These are phyloP conservation scores for Sphaerostilbella broomeana DNA, from an alignment of 2,329 filamentous ascomycete genomes.

Conservation along the genomic window DNA sequence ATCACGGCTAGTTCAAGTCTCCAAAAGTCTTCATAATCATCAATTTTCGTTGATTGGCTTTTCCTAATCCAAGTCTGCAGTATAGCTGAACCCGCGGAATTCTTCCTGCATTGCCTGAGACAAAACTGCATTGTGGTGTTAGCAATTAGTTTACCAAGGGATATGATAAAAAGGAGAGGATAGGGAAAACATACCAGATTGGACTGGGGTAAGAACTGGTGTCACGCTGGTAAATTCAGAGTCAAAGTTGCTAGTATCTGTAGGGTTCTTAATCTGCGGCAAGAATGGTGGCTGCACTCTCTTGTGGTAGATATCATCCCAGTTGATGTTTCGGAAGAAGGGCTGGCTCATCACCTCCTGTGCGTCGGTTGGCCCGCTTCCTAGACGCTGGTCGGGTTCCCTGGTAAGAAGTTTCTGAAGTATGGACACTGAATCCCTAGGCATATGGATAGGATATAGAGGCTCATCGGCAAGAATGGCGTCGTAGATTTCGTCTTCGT, in stretches of 20 bases:
- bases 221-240: conserved; percentile 98
- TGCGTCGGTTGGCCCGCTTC: conserved; percentile 91
- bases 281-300: conserved; percentile 81
- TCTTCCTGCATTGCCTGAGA: conserved; percentile 99
- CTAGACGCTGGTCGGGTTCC: conserved; percentile 87
- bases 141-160: conserved; percentile 18
- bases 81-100: conserved; percentile 98
- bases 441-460: conserved; percentile 98
- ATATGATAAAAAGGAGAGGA: not conserved
- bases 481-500: conserved; percentile 99
- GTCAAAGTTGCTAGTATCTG: conserved; percentile 99
- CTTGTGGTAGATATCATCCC: conserved; percentile 98
- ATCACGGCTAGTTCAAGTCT: no score
- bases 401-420: conserved; percentile 94
- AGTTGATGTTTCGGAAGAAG: conserved; percentile 96
- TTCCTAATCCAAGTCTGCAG: conserved; percentile 71
- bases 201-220: conserved; percentile 91
- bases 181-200: conserved; percentile 69
- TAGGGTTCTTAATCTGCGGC: conserved; percentile 82
- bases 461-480: conserved; percentile 96
- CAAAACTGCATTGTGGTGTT: conserved; percentile 57
- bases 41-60: conserved; percentile 13
- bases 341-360: conserved; percentile 99
- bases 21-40: conserved; percentile 14
- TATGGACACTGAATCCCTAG: conserved; percentile 93